These are phyloP conservation scores for Boletellus sp. DNA, from an alignment of 768 basidiomycete genomes.

Conservation along the genomic window DNA sequence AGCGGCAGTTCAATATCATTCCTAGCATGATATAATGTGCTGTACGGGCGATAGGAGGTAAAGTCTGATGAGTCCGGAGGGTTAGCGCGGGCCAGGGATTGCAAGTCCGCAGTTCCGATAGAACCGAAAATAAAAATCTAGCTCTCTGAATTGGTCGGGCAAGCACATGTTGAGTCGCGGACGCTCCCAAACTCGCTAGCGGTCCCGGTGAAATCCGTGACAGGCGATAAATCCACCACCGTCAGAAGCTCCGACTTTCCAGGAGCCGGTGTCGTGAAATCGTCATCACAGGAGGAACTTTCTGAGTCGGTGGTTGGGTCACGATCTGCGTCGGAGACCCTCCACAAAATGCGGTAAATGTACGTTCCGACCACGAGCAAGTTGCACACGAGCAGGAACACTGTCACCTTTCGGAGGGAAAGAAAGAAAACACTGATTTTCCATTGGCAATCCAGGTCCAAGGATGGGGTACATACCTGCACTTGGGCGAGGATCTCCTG, in stretches of 20 bases:
- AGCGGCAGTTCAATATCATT: too few relatives aligned
- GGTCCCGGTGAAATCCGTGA: not conserved
- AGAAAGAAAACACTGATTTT: too few relatives aligned
- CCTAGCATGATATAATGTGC: too few relatives aligned
- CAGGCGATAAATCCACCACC: constrained; percentile 3
- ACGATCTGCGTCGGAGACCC: not conserved
- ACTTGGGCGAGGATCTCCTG: not conserved
- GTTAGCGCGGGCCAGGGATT: too few relatives aligned
- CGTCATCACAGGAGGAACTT: not conserved
- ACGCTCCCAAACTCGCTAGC: not conserved
- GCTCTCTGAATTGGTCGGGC: too few relatives aligned
- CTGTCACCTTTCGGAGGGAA: not conserved
- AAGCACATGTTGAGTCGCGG: too few relatives aligned
- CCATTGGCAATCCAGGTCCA: too few relatives aligned
- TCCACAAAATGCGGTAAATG: not conserved
- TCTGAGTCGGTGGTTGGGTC: not conserved
- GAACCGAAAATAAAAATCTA: too few relatives aligned
- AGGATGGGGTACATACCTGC: not conserved
- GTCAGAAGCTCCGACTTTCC: not conserved
- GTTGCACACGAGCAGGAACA: not conserved
- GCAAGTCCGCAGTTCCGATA: too few relatives aligned
- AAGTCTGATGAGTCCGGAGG: too few relatives aligned
- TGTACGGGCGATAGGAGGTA: too few relatives aligned
- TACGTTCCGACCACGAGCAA: not conserved
- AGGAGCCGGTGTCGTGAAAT: constrained; percentile 7